Conservation (phyloP, 2,329 filamentous ascomycete species). For the Neoarthrinium moseri region DNA sequence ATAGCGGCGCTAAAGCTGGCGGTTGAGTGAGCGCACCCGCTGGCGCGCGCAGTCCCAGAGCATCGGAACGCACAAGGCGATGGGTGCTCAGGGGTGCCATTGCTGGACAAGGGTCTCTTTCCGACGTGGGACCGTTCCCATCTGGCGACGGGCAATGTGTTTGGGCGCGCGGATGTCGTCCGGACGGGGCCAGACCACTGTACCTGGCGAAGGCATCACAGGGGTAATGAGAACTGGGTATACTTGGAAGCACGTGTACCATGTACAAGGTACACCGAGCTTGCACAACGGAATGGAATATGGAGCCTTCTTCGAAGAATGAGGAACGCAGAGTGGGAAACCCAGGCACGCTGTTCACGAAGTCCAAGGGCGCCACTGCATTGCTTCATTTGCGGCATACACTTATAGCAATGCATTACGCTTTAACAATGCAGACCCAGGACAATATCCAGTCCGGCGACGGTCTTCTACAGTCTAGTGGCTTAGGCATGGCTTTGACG, state of each 20-base stretch:
- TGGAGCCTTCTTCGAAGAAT: too few relatives aligned
- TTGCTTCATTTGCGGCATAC: too few relatives aligned
- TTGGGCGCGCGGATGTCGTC: slow-evolving; percentile 2
- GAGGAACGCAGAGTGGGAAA: too few relatives aligned
- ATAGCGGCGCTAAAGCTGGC: too few relatives aligned
- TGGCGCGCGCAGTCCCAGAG: slow-evolving; percentile 1
- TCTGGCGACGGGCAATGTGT: background rate
- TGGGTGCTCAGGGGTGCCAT: slow-evolving; percentile 1
- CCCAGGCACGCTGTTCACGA: too few relatives aligned
- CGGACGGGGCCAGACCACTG: background rate
- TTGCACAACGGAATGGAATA: too few relatives aligned
- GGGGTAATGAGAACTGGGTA: background rate
- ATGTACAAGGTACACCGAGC: too few relatives aligned
- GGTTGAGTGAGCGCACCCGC: background rate
- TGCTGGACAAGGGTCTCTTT: background rate
- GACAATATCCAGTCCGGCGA: background rate
- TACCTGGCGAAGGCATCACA: background rate
- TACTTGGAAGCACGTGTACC: too few relatives aligned
- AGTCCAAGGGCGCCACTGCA: too few relatives aligned
- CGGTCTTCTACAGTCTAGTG: background rate
- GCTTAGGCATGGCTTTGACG: background rate
- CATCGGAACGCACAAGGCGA: background rate
- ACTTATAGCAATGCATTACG: too few relatives aligned
- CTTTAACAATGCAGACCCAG: too few relatives aligned
- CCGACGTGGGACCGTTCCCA: background rate